Base-by-base conservation (phyloP, 495 filamentous ascomycete species). In the Letharia columbiana region DNA sequence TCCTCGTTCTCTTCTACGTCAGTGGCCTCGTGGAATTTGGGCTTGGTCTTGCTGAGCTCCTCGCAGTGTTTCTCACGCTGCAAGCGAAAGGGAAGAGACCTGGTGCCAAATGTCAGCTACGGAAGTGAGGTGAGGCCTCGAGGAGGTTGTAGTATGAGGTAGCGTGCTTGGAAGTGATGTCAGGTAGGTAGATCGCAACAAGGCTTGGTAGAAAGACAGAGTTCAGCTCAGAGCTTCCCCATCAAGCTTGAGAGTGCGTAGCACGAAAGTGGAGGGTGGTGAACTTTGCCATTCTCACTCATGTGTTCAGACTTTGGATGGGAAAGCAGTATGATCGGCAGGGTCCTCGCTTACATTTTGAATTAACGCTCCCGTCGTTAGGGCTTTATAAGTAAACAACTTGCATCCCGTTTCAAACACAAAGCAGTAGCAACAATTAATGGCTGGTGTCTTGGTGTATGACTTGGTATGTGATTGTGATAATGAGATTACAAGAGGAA, bases 301-400 rank as follows among this genome's bases (percentile, higher is more conserved):
- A 17, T 56, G 52, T 56, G 52, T 56, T 56, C 3, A 56, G 18
- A 13, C 31, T 56, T 35, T 56, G 52, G 49, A 56, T 56, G 28
- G 52, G 28, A 35, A 35, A 56, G 6, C 7, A 35, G 23, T 3
- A 17, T 56, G 52, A 56, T 56, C 52, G 52, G 17, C 52, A 56
- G 52, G 52, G 52, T 56, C 49, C 31, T 56, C 52, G 52, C 52
- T 56, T 56, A 56, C 52, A 56, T 56, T 6, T 33, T 56, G 28
- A 8, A 12, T 4, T 33, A 56, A 35, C 28, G 3, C 10, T 54
- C 8, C 28, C 23, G 28, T 33, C 12, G 0, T 18, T 56, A 56
- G 28, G 11, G 0, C 31, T 56, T 0, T 56, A 17, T 0, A 35
- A 35, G 12, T 35, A 56, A 35, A 17, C 10, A 31, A 7, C 35